Evolutionary conservation across 106 monocot genomes (phyloP).

Genomic region (Dendrobium catenatum): DNA sequence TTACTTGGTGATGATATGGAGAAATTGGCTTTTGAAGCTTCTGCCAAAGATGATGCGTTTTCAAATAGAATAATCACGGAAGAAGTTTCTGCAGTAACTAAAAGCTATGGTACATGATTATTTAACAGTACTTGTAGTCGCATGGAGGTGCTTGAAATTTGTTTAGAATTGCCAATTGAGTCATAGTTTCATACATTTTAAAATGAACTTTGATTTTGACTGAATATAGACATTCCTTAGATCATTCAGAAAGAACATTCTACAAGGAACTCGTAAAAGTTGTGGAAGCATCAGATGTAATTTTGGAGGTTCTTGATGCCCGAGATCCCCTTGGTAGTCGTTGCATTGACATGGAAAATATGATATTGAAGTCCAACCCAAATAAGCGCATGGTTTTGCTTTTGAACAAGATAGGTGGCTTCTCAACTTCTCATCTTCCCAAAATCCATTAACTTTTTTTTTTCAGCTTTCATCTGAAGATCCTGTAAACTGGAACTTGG

Average conservation of each 20-base stretch:
- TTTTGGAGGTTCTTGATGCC: constrained; percentile 96
- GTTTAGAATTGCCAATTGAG: background rate
- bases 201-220: background rate
- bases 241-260: constrained; percentile 91
- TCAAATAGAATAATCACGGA: constrained; percentile 21
- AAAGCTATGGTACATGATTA: constrained; percentile 42
- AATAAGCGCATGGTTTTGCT: constrained; percentile 83
- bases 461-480: background rate
- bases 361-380: constrained; percentile 76
- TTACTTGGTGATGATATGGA: constrained; percentile 33
- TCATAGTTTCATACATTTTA: background rate
- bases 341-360: constrained; percentile 89
- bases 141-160: background rate
- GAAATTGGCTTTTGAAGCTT: constrained; percentile 23
- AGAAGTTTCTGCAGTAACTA: constrained; percentile 23
- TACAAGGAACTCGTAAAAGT: constrained; percentile 95
- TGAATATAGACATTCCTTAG: constrained; percentile 27
- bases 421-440: background rate
- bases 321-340: constrained; percentile 95
- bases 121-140: background rate
- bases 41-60: constrained; percentile 27
- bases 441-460: background rate
- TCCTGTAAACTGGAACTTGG: background rate
- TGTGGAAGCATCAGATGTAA: constrained; percentile 97
- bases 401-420: constrained; percentile 95